Evolutionary conservation across 1,139 yeast species (phyloP).

Genomic region (Scheffersomyces illinoinensis): DNA sequence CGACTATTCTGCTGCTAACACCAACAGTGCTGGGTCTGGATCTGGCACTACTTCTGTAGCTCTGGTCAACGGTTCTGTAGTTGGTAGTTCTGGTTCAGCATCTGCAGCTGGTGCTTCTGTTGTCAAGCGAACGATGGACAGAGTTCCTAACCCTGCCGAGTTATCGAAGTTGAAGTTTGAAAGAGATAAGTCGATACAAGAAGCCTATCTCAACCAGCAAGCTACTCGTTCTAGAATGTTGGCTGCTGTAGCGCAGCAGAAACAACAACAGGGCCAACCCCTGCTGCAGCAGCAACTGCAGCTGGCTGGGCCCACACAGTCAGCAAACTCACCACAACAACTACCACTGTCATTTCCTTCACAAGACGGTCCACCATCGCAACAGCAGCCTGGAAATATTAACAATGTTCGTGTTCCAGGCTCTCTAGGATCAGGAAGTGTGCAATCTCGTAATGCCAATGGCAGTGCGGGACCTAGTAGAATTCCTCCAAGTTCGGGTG

Average conservation of each 20-base stretch:
- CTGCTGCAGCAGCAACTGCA: conserved; percentile 4
- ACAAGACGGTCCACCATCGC: conserved; percentile 1
- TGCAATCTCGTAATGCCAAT: background rate
- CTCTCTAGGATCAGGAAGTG: background rate
- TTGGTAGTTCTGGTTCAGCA: conserved; percentile 1
- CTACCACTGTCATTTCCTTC: conserved; percentile 4
- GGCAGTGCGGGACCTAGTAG: background rate
- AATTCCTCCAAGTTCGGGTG: background rate
- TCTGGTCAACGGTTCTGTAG: conserved; percentile 1
- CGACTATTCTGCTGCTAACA: conserved; percentile 3
- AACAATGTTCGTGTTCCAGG: background rate
- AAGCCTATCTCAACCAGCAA: conserved; percentile 61
- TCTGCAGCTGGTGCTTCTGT: conserved; percentile 4
- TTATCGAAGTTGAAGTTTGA: conserved; percentile 79
- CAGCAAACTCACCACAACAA: background rate
- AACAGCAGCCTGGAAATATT: background rate
- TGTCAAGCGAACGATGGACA: conserved; percentile 29
- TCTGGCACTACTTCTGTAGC: background rate
- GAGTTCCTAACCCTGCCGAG: conserved; percentile 77
- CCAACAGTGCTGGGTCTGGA: conserved; percentile 1
- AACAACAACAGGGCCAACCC: conserved; percentile 21
- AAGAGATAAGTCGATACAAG: conserved; percentile 81
- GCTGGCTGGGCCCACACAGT: background rate
- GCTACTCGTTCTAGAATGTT: conserved; percentile 39
- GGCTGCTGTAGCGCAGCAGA: conserved; percentile 43